Evolutionary conservation across 2,329 filamentous ascomycete species (phyloP).

Genomic region (Hypoxylon sp.): DNA sequence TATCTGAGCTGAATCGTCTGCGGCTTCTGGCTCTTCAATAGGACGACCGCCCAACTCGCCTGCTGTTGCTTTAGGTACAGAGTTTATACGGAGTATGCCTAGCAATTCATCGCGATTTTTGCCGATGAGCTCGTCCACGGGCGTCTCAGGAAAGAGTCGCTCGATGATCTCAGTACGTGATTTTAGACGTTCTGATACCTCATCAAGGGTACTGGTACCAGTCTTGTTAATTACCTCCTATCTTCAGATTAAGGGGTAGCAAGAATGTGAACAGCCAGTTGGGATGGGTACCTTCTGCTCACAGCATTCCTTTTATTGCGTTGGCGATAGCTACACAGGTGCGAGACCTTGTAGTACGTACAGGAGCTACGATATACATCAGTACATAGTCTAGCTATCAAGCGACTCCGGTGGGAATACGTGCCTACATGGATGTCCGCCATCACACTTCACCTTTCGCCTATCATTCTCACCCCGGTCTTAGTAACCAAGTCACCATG

Average conservation of each 20-base stretch:
- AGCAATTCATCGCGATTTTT: conserved; percentile 42
- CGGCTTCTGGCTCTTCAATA: conserved; percentile 34
- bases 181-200: conserved; percentile 36
- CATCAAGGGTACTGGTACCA: conserved; percentile 35
- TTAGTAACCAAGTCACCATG: conserved; percentile 32
- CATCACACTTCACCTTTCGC: conserved; percentile 45
- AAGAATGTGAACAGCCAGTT: not conserved
- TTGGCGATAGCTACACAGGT: conserved; percentile 41
- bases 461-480: conserved; percentile 27
- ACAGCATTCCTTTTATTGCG: conserved; percentile 44
- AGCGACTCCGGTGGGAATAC: conserved; percentile 2
- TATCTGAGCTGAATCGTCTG: conserved; percentile 37
- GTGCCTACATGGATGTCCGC: conserved; percentile 43
- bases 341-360: conserved; percentile 43
- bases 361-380: conserved; percentile 37
- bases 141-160: conserved; percentile 29
- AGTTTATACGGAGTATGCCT: conserved; percentile 22
- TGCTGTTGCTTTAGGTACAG: not conserved
- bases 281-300: conserved; percentile 33
- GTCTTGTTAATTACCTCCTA: conserved; percentile 11
- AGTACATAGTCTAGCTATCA: conserved; percentile 10
- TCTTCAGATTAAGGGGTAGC: not conserved
- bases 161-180: conserved; percentile 35
- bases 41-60: conserved; percentile 8
- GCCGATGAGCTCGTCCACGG: conserved; percentile 37